Conservation (phyloP, 1,284 basidiomycete genomes). For the Ganoderma leucocontextum region DNA sequence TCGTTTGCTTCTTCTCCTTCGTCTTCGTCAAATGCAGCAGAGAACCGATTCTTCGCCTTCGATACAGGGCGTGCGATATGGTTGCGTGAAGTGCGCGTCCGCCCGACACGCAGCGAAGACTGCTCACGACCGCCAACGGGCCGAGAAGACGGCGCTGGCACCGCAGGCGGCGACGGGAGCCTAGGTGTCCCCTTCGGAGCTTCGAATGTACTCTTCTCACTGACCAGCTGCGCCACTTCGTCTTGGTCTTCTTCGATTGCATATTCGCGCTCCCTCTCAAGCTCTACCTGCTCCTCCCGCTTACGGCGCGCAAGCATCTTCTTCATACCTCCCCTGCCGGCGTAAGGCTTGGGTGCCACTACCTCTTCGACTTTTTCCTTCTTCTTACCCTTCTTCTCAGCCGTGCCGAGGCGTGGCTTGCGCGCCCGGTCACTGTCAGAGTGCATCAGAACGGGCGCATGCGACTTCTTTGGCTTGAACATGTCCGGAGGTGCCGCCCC, state of each 20-base stretch:
- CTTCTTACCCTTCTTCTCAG: conserved; percentile 41
- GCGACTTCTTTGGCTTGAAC: conserved; percentile 66
- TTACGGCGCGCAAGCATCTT: conserved; percentile 68
- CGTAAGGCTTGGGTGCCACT: conserved; percentile 63
- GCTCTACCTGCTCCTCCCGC: conserved; percentile 47
- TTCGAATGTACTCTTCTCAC: conserved; percentile 26
- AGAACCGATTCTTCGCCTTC: conserved; percentile 60
- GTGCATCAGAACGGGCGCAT: conserved; percentile 64
- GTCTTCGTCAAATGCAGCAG: conserved; percentile 72
- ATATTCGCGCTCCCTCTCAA: conserved; percentile 47
- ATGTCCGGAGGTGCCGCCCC: conserved; percentile 62
- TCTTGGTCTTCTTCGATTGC: conserved; percentile 43
- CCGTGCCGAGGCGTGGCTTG: conserved; percentile 47
- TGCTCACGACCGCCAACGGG: conserved; percentile 40
- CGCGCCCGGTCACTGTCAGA: conserved; percentile 41
- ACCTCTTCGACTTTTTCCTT: conserved; percentile 43
- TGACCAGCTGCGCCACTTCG: conserved; percentile 39
- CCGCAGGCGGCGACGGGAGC: conserved; percentile 31
- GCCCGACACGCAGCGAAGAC: conserved; percentile 73
- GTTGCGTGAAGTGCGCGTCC: conserved; percentile 59
- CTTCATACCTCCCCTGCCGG: conserved; percentile 77
- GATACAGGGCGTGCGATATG: conserved; percentile 59
- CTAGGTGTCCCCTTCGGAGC: conserved; percentile 28
- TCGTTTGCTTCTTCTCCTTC: conserved; percentile 49
- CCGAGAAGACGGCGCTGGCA: conserved; percentile 24